These are phyloP conservation scores for Lepiota subincarnata DNA, from an alignment of 768 basidiomycete species.

Conservation along the genomic window DNA sequence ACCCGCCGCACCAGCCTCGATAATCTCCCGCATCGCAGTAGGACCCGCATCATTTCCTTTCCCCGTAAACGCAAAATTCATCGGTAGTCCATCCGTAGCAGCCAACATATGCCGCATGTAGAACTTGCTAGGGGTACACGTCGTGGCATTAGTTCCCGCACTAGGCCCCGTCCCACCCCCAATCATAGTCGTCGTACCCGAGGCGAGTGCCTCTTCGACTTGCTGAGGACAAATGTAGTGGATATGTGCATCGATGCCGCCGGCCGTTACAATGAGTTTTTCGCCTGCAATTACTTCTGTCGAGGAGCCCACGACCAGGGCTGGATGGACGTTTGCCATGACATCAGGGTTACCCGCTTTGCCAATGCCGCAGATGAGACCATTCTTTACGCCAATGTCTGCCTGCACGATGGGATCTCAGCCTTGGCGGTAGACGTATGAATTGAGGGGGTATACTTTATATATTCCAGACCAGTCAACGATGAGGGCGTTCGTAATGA, in stretches of 20 bases:
- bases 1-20: slow-evolving; percentile 81
- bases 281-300: slow-evolving; percentile 98
- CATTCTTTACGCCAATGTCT: slow-evolving; percentile 88
- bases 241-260: slow-evolving; percentile 86
- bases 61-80: slow-evolving; percentile 95
- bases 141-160: slow-evolving; percentile 88
- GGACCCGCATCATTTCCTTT: slow-evolving; percentile 91
- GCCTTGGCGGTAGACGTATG: not conserved
- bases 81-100: slow-evolving; percentile 83
- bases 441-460: slow-evolving; percentile 54
- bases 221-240: slow-evolving; percentile 97
- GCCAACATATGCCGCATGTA: slow-evolving; percentile 89
- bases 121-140: slow-evolving; percentile 88
- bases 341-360: slow-evolving; percentile 96
- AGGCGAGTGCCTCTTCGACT: slow-evolving; percentile 77
- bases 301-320: slow-evolving; percentile 79
- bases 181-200: slow-evolving; percentile 89
- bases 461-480: slow-evolving; percentile 94
- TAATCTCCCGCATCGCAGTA: slow-evolving; percentile 71
- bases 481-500: slow-evolving; percentile 94
- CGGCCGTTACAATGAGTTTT: slow-evolving; percentile 89
- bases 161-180: slow-evolving; percentile 96
- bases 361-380: slow-evolving; percentile 83
- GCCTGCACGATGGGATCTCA: slow-evolving; percentile 48
- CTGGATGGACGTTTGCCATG: slow-evolving; percentile 73